A percentile compares a stretch with the other conserved stretches of the same genome.
Evolutionary conservation across 495 filamentous ascomycete genomes (phyloP).

Genomic region (Aspergillus campestris): DNA sequence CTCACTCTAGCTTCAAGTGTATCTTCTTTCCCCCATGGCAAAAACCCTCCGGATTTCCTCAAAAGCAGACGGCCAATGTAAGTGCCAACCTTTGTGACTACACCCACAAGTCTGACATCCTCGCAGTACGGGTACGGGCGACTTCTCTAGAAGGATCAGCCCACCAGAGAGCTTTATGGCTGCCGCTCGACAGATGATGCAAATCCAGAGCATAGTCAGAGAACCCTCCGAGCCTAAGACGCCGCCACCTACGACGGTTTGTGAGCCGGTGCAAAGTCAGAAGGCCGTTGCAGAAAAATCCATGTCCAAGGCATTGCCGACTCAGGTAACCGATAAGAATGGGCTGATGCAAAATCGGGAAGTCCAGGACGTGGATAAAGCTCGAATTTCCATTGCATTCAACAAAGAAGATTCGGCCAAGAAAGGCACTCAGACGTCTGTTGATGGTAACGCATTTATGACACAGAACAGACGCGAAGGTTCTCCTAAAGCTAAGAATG

Average conservation of each 20-base stretch:
- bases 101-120: conserved; percentile 4
- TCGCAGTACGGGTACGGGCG: conserved; percentile 3
- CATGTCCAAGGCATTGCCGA: too few species aligned
- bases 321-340: too few species aligned
- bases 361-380: too few species aligned
- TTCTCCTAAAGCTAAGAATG: neutral
- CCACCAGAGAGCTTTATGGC: conserved; percentile 15
- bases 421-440: neutral
- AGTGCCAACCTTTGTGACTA: conserved; percentile 3
- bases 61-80: conserved; percentile 15
- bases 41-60: neutral
- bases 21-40: neutral
- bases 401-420: neutral
- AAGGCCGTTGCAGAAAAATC: too few species aligned
- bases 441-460: neutral
- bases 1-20: neutral
- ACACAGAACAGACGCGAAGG: too few species aligned
- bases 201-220: neutral
- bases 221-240: neutral
- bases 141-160: conserved; percentile 6
- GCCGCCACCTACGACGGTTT: too few species aligned
- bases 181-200: conserved; percentile 2
- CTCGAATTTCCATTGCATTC: too few species aligned
- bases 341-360: too few species aligned
- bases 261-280: too few species aligned